Conservation (phyloP, 1,284 basidiomycete species). For the Ceratobasidium sp. region DNA sequence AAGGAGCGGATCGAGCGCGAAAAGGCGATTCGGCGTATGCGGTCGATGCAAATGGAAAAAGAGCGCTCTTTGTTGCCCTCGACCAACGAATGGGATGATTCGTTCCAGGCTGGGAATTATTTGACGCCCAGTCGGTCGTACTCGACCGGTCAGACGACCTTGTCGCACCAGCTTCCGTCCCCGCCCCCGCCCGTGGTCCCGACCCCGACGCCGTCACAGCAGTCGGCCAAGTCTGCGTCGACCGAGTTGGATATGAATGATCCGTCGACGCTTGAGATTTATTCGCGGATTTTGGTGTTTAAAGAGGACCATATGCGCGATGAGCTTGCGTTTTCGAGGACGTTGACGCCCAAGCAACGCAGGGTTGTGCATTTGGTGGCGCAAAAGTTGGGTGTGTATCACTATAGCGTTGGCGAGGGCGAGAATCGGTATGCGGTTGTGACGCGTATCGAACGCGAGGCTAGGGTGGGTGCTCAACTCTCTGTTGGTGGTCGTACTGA, state of each 20-base stretch:
- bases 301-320: constrained; percentile 98
- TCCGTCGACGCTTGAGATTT: constrained; percentile 93
- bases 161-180: constrained; percentile 58
- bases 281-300: constrained; percentile 95
- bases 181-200: constrained; percentile 57
- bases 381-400: constrained; percentile 93
- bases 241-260: constrained; percentile 94
- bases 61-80: constrained; percentile 59
- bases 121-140: constrained; percentile 47
- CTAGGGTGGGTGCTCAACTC: constrained; percentile 57
- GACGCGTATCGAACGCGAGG: constrained; percentile 77
- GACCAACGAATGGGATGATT: constrained; percentile 60
- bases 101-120: constrained; percentile 56
- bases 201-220: constrained; percentile 53
- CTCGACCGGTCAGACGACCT: constrained; percentile 20
- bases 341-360: constrained; percentile 83
- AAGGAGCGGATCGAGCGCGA: constrained; percentile 99
- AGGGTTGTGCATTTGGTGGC: constrained; percentile 95
- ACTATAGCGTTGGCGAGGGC: constrained; percentile 91
- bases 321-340: constrained; percentile 92
- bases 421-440: constrained; percentile 94
- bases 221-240: constrained; percentile 45
- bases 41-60: constrained; percentile 92
- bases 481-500: constrained; percentile 26
- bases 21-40: constrained; percentile 98